phyloP scores from a whole-genome alignment of 1,284 basidiomycete genomes.

The Apiotrichum gamsii region DNA sequence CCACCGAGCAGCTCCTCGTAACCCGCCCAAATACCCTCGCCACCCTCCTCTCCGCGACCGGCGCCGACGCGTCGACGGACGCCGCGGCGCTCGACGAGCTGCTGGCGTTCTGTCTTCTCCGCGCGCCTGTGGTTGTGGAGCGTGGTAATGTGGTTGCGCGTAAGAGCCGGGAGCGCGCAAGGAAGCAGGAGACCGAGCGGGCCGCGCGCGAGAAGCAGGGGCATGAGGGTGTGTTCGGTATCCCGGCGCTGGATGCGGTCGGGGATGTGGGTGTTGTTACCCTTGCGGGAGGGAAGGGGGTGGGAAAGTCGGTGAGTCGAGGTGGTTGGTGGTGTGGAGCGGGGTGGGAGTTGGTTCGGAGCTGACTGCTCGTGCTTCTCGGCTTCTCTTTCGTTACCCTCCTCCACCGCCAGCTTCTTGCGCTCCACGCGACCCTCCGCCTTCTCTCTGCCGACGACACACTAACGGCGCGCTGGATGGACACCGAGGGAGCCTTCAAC shows the following conservation, averaged over 20 bases:
- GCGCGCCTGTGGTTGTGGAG: conserved; percentile 1
- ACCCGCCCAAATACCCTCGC: conserved; percentile 19
- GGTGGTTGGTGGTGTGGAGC: background rate
- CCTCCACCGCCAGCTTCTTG: conserved; percentile 28
- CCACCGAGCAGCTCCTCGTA: conserved; percentile 39
- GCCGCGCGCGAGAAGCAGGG: too few relatives aligned
- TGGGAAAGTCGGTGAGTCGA: conserved; percentile 42
- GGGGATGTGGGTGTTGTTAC: conserved; percentile 22
- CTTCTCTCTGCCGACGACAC: conserved; percentile 18
- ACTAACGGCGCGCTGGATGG: conserved; percentile 38
- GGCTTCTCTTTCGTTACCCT: too few relatives aligned
- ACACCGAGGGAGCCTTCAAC: conserved; percentile 40
- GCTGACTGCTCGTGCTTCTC: too few relatives aligned
- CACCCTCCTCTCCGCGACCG: conserved; percentile 6
- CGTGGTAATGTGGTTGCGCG: background rate
- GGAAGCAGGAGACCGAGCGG: too few relatives aligned
- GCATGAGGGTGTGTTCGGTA: background rate
- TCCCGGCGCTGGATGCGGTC: conserved; percentile 26
- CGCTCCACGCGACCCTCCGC: conserved; percentile 35
- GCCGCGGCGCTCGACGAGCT: conserved; percentile 24
- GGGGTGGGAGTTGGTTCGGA: too few relatives aligned
- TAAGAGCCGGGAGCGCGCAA: too few relatives aligned
- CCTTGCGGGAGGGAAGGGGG: conserved; percentile 34
- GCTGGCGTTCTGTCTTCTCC: conserved; percentile 11
- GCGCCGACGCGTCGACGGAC: background rate